phyloP scores from a whole-genome alignment of 345 rosid species.

The Populus deltoides region DNA sequence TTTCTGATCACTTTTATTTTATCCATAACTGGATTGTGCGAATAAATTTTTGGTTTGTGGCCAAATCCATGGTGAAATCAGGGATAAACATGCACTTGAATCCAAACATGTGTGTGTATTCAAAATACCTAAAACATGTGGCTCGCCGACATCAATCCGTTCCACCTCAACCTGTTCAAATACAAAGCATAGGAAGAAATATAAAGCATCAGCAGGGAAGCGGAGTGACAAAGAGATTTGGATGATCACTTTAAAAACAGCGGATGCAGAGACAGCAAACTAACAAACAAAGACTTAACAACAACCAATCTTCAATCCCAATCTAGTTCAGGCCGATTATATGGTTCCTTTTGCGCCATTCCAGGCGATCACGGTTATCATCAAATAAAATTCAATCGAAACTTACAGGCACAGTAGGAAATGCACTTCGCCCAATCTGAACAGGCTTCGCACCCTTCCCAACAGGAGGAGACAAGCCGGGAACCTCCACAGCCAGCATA shows the following conservation, averaged over 20 bases:
- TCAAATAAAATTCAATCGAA: background rate
- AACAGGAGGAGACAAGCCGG: constrained; percentile 42
- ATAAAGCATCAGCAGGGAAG: constrained; percentile 3
- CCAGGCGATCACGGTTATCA: background rate
- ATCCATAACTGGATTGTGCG: background rate
- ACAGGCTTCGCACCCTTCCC: constrained; percentile 47
- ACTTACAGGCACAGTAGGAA: constrained; percentile 48
- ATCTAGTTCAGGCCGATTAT: background rate
- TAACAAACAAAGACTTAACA: background rate
- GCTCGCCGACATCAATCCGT: constrained; percentile 64
- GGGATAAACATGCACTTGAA: background rate
- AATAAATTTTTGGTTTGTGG: background rate
- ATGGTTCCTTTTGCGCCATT: background rate
- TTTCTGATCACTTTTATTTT: background rate
- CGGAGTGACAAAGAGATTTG: background rate
- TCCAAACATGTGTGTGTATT: background rate
- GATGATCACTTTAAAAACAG: background rate
- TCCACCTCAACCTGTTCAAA: constrained; percentile 70
- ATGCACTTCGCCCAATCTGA: constrained; percentile 33
- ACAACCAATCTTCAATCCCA: background rate
- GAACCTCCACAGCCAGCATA: constrained; percentile 38
- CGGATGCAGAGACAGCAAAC: background rate
- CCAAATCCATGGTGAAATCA: background rate
- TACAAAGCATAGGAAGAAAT: background rate
- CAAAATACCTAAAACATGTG: constrained; percentile 47